Evolutionary conservation across 129 eudicot genomes (phyloP), one percentile per base, ranked within the genome.

Genomic region (Tagetes erecta): DNA sequence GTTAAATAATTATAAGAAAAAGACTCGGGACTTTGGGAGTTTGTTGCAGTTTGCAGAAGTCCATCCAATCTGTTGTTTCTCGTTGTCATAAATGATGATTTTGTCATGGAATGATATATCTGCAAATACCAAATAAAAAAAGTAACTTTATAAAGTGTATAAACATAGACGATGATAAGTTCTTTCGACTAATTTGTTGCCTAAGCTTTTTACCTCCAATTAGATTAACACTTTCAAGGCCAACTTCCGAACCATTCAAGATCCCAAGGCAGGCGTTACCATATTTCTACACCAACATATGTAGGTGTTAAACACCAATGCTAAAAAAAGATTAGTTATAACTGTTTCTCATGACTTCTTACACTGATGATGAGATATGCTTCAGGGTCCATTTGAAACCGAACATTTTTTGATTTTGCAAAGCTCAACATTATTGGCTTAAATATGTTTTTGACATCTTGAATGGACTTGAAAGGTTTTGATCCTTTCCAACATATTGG

Each of bases 251-350:
- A 40, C 71, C 42, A 38, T 38, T 49, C 62, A 63, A 47, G 70
- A 74, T 63, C 31, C 78, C 71, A 64, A 74, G 78, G 63, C 78
- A 74, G 6, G 50, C 78, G 37, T 63, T 49, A 14, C 71, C 71
- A 2, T 47, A 31, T 74, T 74, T 63, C 78, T 74, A 71, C 51
- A 63, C 55, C 71, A 36, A 14, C 5, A 8, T 37, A 49, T 20
- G 45, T 47, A 73, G 36, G n/a, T 2, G 0, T 35, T 74, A 35
- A 74, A 37, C 33, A 37, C 35, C 35, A 59, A 7, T 14, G 5
- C 3, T 30, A 33, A 5, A 42, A 6, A n/a, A 13, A 8, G 31
- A 6, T 0, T 0, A 1, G 2, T 8, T 27, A 33, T 58, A 42
- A 2, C 46, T 36, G 1, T 60, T 60, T 37, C 6, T n/a, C 12